Percentiles rank a stretch among this genome's conserved stretches.
These are phyloP conservation scores for Plantago elongata DNA, from an alignment of 257 asterid species.

Conservation along the genomic window DNA sequence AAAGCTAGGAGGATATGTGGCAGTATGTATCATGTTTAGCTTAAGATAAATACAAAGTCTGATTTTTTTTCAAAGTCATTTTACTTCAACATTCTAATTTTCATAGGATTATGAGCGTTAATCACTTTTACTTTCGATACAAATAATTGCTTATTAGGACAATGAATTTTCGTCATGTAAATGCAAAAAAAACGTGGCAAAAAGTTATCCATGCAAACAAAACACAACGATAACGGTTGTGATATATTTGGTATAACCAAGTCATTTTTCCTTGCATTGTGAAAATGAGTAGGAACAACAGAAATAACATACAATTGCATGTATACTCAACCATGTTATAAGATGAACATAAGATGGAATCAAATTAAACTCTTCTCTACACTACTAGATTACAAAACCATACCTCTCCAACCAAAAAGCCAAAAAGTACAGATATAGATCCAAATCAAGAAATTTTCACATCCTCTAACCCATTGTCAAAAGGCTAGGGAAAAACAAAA, in stretches of 20 bases:
- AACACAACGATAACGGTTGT: not conserved
- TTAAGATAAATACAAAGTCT: too few relatives aligned
- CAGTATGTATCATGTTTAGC: too few relatives aligned
- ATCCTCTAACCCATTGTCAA: not conserved
- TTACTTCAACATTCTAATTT: too few relatives aligned
- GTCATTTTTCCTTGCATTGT: too few relatives aligned
- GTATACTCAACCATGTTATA: not conserved
- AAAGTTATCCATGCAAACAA: not conserved
- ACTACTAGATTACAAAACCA: slow-evolving; percentile 24
- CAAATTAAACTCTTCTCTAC: slow-evolving; percentile 24
- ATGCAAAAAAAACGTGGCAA: not conserved
- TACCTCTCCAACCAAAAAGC: not conserved
- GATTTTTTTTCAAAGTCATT: too few relatives aligned
- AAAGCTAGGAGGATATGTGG: too few relatives aligned
- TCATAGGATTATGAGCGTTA: too few relatives aligned
- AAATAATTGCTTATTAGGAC: too few relatives aligned
- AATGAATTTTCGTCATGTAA: not conserved
- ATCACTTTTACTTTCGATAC: too few relatives aligned
- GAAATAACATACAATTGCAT: not conserved
- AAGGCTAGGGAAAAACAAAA: slow-evolving; percentile 4
- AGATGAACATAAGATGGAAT: slow-evolving; percentile 5
- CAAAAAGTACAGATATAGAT: not conserved
- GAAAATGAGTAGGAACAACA: not conserved
- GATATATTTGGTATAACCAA: too few relatives aligned
- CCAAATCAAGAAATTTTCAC: too few relatives aligned